phyloP scores from a whole-genome alignment of 1,139 yeast species.

The Kodamaea sp. region DNA sequence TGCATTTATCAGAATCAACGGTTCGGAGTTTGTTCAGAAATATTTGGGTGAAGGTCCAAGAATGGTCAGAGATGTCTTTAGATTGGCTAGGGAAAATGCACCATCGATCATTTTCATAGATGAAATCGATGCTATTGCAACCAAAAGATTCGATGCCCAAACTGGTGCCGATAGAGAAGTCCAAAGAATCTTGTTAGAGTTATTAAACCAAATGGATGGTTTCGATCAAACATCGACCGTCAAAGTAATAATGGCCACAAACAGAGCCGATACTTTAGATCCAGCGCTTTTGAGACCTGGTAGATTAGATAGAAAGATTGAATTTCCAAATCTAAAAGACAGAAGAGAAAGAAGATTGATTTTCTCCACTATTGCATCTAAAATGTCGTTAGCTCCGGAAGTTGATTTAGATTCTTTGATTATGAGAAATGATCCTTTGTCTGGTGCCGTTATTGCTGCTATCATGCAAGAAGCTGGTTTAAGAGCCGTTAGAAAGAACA shows the following conservation, averaged over 20 bases:
- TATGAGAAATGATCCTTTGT: constrained; percentile 91
- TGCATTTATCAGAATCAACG: constrained; percentile 92
- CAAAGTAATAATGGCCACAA: constrained; percentile 98
- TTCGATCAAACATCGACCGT: constrained; percentile 95
- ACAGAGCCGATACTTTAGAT: constrained; percentile 95
- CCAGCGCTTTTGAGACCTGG: constrained; percentile 98
- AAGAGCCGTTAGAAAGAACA: constrained; percentile 95
- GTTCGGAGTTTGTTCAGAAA: constrained; percentile 97
- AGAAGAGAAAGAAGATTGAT: constrained; percentile 97
- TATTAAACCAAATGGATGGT: constrained; percentile 98
- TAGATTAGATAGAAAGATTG: constrained; percentile 96
- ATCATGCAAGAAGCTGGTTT: constrained; percentile 99
- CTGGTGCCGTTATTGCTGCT: constrained; percentile 98
- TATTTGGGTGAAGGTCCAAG: constrained; percentile 99
- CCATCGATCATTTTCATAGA: constrained; percentile 97
- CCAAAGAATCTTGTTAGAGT: constrained; percentile 93
- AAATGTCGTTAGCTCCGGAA: constrained; percentile 97
- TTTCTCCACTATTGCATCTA: constrained; percentile 92
- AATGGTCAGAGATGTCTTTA: constrained; percentile 97
- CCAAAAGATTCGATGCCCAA: constrained; percentile 98
- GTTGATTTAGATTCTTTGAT: constrained; percentile 93
- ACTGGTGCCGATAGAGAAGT: constrained; percentile 99
- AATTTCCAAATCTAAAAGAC: constrained; percentile 92
- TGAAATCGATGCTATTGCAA: constrained; percentile 89
- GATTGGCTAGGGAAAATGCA: constrained; percentile 94